Conservation (phyloP, 345 rosid species). For the Eucalyptus grandis region DNA sequence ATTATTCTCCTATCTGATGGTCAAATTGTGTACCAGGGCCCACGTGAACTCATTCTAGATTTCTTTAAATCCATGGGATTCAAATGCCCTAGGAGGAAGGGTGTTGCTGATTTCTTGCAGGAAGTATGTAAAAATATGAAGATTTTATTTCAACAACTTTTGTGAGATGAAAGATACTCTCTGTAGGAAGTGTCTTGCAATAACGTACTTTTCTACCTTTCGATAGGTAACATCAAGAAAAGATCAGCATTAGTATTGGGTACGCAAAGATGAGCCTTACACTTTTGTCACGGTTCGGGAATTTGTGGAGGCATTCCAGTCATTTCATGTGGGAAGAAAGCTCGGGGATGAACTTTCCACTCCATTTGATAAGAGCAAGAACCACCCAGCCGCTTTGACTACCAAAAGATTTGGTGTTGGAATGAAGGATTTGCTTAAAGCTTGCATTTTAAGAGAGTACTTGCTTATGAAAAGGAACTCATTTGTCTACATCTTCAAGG, state of each 20-base stretch:
- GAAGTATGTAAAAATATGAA: slow-evolving; percentile 29
- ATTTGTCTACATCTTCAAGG: slow-evolving; percentile 62
- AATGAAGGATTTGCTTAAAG: slow-evolving; percentile 45
- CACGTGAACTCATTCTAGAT: slow-evolving; percentile 34
- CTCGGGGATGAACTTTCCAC: slow-evolving; percentile 28
- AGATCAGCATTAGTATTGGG: slow-evolving; percentile 80
- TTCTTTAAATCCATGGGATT: slow-evolving; percentile 60
- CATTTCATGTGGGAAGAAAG: slow-evolving; percentile 42
- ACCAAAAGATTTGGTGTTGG: slow-evolving; percentile 44
- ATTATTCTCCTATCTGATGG: slow-evolving; percentile 57
- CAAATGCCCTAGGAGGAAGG: slow-evolving; percentile 69
- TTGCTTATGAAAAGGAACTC: slow-evolving; percentile 81
- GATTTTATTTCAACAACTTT: background rate
- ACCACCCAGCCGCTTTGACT: slow-evolving; percentile 69
- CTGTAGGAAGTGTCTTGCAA: background rate
- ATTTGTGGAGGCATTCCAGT: slow-evolving; percentile 59
- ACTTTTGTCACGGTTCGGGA: slow-evolving; percentile 44
- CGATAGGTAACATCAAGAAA: slow-evolving; percentile 73
- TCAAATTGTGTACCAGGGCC: slow-evolving; percentile 61
- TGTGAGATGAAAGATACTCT: background rate
- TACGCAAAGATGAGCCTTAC: slow-evolving; percentile 40
- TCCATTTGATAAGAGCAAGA: slow-evolving; percentile 49
- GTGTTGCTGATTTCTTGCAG: slow-evolving; percentile 66
- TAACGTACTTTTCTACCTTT: background rate
- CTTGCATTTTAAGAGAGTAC: slow-evolving; percentile 47